Conservation (phyloP, 1,284 basidiomycete genomes). For the Ustilago lituana region DNA sequence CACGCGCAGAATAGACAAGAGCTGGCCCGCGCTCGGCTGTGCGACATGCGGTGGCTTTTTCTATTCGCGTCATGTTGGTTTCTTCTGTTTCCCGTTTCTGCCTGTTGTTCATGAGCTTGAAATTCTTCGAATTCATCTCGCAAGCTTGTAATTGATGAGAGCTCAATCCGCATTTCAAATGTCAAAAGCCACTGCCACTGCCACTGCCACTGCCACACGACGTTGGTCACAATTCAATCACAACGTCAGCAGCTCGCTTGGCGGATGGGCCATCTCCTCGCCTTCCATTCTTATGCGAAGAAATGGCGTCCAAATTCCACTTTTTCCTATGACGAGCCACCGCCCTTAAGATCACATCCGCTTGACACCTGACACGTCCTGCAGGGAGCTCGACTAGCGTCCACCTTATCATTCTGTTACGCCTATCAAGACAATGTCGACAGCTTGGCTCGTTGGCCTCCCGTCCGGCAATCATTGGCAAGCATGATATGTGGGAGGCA, state of each 20-base stretch:
- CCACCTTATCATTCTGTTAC: no score
- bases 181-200: background rate
- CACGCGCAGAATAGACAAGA: no score
- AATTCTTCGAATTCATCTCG: conserved; percentile 3
- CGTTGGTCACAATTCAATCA: background rate
- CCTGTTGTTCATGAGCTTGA: background rate
- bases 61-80: conserved; percentile 7
- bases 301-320: conserved; percentile 7
- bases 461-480: no score
- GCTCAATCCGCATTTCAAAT: conserved; percentile 13
- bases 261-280: conserved; percentile 10
- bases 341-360: background rate
- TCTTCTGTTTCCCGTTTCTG: conserved; percentile 1
- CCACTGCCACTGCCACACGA: conserved; percentile 27
- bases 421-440: no score
- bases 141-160: conserved; percentile 21
- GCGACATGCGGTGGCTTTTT: conserved; percentile 9
- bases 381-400: no score
- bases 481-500: no score
- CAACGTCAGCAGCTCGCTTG: background rate
- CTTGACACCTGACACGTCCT: background rate
- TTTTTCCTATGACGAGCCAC: no score
- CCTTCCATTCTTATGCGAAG: no score
- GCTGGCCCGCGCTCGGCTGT: no score
- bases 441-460: no score